Evolutionary conservation across 495 filamentous ascomycete species (phyloP).

Genomic region (Aspergillus nidulans): DNA sequence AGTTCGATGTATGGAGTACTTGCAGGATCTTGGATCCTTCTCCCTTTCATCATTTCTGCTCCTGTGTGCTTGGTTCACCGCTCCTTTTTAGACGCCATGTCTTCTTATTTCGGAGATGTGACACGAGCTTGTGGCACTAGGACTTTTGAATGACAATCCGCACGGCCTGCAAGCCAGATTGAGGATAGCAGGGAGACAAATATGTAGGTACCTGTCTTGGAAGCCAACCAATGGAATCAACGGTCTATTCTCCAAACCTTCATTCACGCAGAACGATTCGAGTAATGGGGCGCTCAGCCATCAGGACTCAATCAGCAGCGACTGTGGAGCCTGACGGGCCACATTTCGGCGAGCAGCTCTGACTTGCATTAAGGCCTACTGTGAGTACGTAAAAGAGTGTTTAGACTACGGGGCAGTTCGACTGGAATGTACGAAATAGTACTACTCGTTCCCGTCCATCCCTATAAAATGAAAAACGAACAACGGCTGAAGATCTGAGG

Average conservation of each 20-base stretch:
- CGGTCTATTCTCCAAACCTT: not conserved
- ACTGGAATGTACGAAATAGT: not conserved
- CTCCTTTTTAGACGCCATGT: constrained; percentile 16
- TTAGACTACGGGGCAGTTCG: not conserved
- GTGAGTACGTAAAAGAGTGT: not conserved
- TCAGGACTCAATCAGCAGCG: constrained; percentile 5
- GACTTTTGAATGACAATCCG: constrained; percentile 1
- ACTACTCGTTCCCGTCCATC: not conserved
- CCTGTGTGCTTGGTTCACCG: constrained; percentile 15
- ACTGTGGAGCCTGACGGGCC: constrained; percentile 11
- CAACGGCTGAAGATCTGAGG: not conserved
- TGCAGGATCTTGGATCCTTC: constrained; percentile 1
- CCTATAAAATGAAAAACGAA: not conserved
- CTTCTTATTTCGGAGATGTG: constrained; percentile 1
- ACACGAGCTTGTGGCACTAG: not conserved
- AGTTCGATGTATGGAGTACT: not conserved
- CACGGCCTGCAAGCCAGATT: constrained; percentile 12
- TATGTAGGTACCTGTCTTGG: constrained; percentile 12
- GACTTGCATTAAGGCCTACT: not conserved
- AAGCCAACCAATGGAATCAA: constrained; percentile 15
- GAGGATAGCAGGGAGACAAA: constrained; percentile 13
- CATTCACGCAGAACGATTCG: not conserved
- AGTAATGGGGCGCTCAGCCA: constrained; percentile 4
- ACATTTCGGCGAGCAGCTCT: not conserved
- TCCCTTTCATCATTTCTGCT: constrained; percentile 4